Base-by-base conservation (phyloP, 257 asterid genomes). In the Hygrophila difformis region DNA sequence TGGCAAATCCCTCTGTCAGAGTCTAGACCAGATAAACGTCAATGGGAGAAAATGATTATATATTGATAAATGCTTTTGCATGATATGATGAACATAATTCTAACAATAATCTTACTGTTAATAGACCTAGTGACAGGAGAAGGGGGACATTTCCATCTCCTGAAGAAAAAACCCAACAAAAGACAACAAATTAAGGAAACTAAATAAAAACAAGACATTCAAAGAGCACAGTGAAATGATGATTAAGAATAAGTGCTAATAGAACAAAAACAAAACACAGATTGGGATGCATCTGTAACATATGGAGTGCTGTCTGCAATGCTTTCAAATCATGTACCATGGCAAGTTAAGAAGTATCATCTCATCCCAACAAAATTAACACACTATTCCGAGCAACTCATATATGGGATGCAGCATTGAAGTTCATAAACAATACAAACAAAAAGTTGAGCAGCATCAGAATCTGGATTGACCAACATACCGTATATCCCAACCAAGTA, bases 401-500 rank as follows among this genome's bases (percentile, higher is more conserved):
- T n/a, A n/a, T n/a, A n/a, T n/a, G n/a, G n/a, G n/a, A n/a, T n/a
- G n/a, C n/a, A n/a, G n/a, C n/a, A n/a, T n/a, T n/a, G n/a, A n/a
- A n/a, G n/a, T n/a, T n/a, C n/a, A n/a, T n/a, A n/a, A n/a, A n/a
- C n/a, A n/a, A n/a, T n/a, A n/a, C n/a, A n/a, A n/a, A n/a, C n/a
- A n/a, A n/a, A n/a, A n/a, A n/a, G n/a, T n/a, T n/a, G n/a, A n/a
- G n/a, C n/a, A n/a, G n/a, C n/a, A n/a, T 26, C 8, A 26, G 8
- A 26, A 3, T 26, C 8, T 26, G 4, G 31, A 3, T 26, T 26
- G 31, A 26, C 31, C 31, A 26, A 8, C 31, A 26, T 26, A 88
- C 97, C 96, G 67, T 85, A 89, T 60, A 85, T 85, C 47, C 68
- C 75, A 37, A 69, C 94, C 72, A 89, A 70, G 70, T 88, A 88